Conservation (phyloP, 23 red algal genomes). For the Cyanidioschyzon merolae region DNA sequence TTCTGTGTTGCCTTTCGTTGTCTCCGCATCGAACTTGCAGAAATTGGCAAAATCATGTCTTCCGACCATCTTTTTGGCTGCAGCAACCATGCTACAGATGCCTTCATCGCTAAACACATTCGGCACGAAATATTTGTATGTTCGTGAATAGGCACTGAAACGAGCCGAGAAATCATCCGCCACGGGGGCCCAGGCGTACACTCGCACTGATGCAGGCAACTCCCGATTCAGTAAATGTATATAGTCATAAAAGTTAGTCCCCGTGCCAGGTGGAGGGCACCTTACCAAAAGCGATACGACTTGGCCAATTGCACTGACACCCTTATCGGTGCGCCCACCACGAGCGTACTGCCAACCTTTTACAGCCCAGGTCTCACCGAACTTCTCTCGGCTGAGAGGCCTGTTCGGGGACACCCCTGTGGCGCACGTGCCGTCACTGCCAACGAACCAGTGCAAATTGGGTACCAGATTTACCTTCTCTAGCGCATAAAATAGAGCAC, state of each 20-base stretch:
- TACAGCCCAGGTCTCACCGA: not conserved
- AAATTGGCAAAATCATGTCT: conserved; percentile 94
- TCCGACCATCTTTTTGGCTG: conserved; percentile 52
- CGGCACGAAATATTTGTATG: conserved; percentile 85
- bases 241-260: conserved; percentile 46
- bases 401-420: not conserved
- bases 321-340: conserved; percentile 84
- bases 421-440: not conserved
- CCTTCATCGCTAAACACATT: conserved; percentile 26
- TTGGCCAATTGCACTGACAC: conserved; percentile 75
- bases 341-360: conserved; percentile 41
- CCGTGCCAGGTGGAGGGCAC: not conserved
- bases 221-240: conserved; percentile 57
- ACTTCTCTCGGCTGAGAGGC: not conserved
- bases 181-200: conserved; percentile 61
- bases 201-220: conserved; percentile 59
- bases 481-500: conserved; percentile 8
- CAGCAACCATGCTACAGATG: conserved; percentile 53
- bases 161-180: conserved; percentile 61
- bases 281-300: conserved; percentile 59
- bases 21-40: conserved; percentile 76
- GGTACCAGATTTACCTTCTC: not conserved
- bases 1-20: conserved; percentile 43
- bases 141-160: conserved; percentile 54
- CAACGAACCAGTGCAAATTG: not conserved